These are phyloP conservation scores for Paramecium caudatum DNA, from an alignment of 73 alveolate species.

Conservation along the genomic window DNA sequence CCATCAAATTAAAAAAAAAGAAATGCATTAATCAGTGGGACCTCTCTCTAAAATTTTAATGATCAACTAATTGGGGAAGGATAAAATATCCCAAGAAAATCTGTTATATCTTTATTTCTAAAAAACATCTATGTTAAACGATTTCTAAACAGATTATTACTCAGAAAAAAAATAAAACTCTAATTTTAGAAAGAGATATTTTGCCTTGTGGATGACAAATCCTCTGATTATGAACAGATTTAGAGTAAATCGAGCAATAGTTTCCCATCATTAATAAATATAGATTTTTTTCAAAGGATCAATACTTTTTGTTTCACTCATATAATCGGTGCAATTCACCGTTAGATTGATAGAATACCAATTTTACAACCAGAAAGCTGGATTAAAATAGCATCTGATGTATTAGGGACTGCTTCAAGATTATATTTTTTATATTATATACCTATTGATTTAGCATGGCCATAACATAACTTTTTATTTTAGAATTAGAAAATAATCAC, in stretches of 20 bases:
- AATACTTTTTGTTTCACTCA: not conserved
- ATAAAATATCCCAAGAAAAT: not conserved
- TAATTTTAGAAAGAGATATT: slow-evolving; percentile 4
- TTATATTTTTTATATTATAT: slow-evolving; percentile 49
- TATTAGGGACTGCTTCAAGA: slow-evolving; percentile 2
- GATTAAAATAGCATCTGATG: not conserved
- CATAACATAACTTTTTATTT: not conserved
- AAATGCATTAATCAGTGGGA: not conserved
- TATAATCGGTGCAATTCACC: not conserved
- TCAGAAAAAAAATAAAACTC: slow-evolving; percentile 12
- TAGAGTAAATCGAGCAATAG: not conserved
- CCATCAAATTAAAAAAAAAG: not conserved
- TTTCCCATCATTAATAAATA: not conserved
- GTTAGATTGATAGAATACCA: not conserved
- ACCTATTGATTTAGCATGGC: slow-evolving; percentile 65
- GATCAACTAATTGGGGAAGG: slow-evolving; percentile 3
- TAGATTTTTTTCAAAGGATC: slow-evolving; percentile 10
- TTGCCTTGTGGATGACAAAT: slow-evolving; percentile 4
- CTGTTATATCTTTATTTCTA: not conserved
- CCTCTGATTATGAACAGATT: not conserved
- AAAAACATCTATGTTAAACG: slow-evolving; percentile 6
- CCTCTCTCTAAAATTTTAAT: not conserved
- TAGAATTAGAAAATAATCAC: not conserved
- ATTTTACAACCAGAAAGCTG: not conserved
- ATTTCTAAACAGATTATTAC: slow-evolving; percentile 23